A percentile compares a stretch with the other conserved stretches of the same genome.
phyloP scores from a whole-genome alignment of 176 grass and related monocot genomes.

The Musa itinerans region DNA sequence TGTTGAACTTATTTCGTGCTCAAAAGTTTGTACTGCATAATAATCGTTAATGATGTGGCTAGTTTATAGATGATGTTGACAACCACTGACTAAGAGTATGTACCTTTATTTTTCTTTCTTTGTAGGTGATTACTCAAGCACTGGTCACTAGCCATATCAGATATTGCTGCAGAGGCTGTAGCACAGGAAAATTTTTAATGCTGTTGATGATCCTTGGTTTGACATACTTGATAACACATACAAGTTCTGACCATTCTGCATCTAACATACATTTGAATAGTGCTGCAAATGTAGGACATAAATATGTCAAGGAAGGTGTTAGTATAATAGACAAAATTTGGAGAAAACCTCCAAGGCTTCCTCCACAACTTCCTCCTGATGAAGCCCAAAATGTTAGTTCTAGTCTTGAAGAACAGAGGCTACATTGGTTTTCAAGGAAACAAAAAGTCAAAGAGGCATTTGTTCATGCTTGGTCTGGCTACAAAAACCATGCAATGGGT shows the following conservation, averaged over 20 bases:
- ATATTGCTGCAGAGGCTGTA: constrained; percentile 58
- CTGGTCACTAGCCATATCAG: constrained; percentile 29
- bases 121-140: constrained; percentile 43
- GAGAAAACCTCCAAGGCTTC: constrained; percentile 75
- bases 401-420: constrained; percentile 24
- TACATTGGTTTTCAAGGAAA: constrained; percentile 54
- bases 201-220: constrained; percentile 64
- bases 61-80: too few species aligned
- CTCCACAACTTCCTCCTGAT: constrained; percentile 65
- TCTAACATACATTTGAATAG: constrained; percentile 35
- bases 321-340: constrained; percentile 42
- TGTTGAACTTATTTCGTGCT: too few species aligned
- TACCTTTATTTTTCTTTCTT: constrained; percentile 18
- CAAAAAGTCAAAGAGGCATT: constrained; percentile 94
- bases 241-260: constrained; percentile 36
- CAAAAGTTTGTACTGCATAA: too few species aligned
- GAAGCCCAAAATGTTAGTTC: constrained; percentile 57
- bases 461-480: constrained; percentile 88
- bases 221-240: constrained; percentile 50
- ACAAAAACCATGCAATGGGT: constrained; percentile 73
- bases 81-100: neutral
- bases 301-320: constrained; percentile 31
- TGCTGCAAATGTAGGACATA: constrained; percentile 14
- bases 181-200: constrained; percentile 73
- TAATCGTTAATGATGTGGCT: too few species aligned